Evolutionary conservation across 129 eudicot species (phyloP), one percentile per base, ranked within the genome.

Genomic region (Helianthus tuberosus): DNA sequence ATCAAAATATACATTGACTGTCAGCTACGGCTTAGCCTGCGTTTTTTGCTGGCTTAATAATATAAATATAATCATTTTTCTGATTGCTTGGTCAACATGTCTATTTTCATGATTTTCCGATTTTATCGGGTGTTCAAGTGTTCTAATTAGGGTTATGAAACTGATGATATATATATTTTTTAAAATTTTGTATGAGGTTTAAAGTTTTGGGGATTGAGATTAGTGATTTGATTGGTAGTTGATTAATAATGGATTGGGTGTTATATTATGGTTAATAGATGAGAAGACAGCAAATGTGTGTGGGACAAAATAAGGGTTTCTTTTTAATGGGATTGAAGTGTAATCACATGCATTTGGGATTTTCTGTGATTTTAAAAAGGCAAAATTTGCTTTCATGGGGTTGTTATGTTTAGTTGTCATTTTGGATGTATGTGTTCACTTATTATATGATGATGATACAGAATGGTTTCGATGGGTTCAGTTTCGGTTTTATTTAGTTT

Each of bases 331-430:
- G 69, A 27, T 52, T 61, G 72, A 79, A 74, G 38, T 57, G 74
- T 71, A 76, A 74, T 64, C 83, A 80, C 81, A 76, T 75, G 80
- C 84, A 75, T 39, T n/a, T 69, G 68, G 73, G 69, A 8, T 35
- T 54, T 67, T 70, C 73, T 69, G 52, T 60, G 79, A 50, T 41
- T 55, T 72, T 43, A 59, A 8, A 83, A 75, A 86, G 79, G 86
- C 63, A 61, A 77, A 49, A 53, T 60, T 80, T 77, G 83, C 84
- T 80, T 80, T 86, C 80, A 77, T 75, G 81, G 77, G 72, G 88
- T 12, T 77, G 82, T 80, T 69, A 53, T 72, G 77, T 77, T 73
- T 73, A 66, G 67, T 63, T 74, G 72, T 80, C 70, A 38, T 57
- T 61, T 71, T 80, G 75, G 75, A 46, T 74, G 51, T 55, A 49